Percentiles rank a stretch among this genome's conserved stretches.
Conservation (phyloP, 2,329 filamentous ascomycete species). For the Byssothecium circinans region DNA sequence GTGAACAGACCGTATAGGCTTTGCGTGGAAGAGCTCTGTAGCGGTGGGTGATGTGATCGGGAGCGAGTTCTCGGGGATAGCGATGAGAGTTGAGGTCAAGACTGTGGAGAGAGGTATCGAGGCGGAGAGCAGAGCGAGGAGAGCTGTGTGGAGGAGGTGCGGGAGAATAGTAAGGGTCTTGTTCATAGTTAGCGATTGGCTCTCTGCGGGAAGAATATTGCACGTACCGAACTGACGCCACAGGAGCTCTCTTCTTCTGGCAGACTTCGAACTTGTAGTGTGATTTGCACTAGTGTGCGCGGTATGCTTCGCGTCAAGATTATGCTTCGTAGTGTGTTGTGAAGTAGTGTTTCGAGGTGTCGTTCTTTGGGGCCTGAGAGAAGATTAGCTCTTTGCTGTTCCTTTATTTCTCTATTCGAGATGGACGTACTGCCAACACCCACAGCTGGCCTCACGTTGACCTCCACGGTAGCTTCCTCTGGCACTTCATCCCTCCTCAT, state of each 20-base stretch:
- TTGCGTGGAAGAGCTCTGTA: slow-evolving; percentile 62
- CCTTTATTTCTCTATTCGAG: background rate
- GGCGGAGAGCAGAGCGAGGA: slow-evolving; percentile 81
- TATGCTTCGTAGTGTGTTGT: slow-evolving; percentile 71
- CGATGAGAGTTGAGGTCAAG: slow-evolving; percentile 78
- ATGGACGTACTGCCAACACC: slow-evolving; percentile 71
- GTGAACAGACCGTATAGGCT: slow-evolving; percentile 79
- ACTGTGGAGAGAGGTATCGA: slow-evolving; percentile 78
- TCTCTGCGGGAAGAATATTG: slow-evolving; percentile 1
- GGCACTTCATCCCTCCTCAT: slow-evolving; percentile 85
- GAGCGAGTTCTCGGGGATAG: slow-evolving; percentile 61
- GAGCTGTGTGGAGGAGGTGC: slow-evolving; percentile 76
- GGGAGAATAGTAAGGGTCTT: slow-evolving; percentile 81
- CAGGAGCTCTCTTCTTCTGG: slow-evolving; percentile 69
- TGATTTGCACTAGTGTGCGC: slow-evolving; percentile 76
- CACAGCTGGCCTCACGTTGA: slow-evolving; percentile 81
- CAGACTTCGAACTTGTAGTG: slow-evolving; percentile 72
- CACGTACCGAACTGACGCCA: slow-evolving; percentile 60
- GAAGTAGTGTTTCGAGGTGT: slow-evolving; percentile 77
- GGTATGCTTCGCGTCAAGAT: slow-evolving; percentile 76
- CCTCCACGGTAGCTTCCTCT: slow-evolving; percentile 87
- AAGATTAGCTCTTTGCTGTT: background rate
- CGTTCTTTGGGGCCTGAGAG: slow-evolving; percentile 54
- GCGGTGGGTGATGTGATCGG: slow-evolving; percentile 59
- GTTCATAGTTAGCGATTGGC: slow-evolving; percentile 8